Evolutionary conservation across 2,329 filamentous ascomycete genomes (phyloP), one percentile per base, ranked within the genome.

Genomic region (Pseudogymnoascus sp.): DNA sequence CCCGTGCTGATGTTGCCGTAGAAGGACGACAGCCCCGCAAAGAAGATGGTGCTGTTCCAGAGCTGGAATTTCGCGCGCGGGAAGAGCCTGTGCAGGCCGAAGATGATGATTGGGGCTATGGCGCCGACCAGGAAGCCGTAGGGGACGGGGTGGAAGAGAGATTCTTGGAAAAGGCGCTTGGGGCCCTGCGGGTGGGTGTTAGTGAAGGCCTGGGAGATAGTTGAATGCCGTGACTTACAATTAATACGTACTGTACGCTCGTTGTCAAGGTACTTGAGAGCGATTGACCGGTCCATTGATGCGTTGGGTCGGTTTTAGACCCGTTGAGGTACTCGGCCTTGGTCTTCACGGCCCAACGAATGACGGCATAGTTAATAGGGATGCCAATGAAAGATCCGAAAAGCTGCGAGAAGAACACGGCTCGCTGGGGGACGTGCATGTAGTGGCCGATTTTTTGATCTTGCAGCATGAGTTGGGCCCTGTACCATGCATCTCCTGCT

Each of bases 391-490:
- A 72, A 14, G 81, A 82, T 3, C 83, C 84, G 33, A 86, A 83
- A 3, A 87, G 76, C 68, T 87, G 84, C 1, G 82, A 82, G 70
- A 86, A 84, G 74, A 87, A 86, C 5, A 86, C 79, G 0, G 80
- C 76, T 11, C 81, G 79, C 1, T 84, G 84, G 0, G 84, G 82
- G 0, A 87, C 77, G 61, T 87, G 83, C 79, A 85, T 84, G 66
- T 86, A 87, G 66, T 86, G 83, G 0, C 83, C 84, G n/a, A 87
- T 84, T 68, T 86, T 84, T 69, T 83, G 82, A 68, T 87, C 84
- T 67, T 87, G 83, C 0, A 86, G 75, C 76, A 85, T 84, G 22
- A 79, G 77, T 66, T 83, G 81, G 0, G 82, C 81, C 14, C 82
- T 73, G 63, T 85, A 85, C 84, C 84, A 87, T 2, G 84, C 82